Conservation (phyloP, 1,139 yeast species). For the Zygoascus sp. region DNA sequence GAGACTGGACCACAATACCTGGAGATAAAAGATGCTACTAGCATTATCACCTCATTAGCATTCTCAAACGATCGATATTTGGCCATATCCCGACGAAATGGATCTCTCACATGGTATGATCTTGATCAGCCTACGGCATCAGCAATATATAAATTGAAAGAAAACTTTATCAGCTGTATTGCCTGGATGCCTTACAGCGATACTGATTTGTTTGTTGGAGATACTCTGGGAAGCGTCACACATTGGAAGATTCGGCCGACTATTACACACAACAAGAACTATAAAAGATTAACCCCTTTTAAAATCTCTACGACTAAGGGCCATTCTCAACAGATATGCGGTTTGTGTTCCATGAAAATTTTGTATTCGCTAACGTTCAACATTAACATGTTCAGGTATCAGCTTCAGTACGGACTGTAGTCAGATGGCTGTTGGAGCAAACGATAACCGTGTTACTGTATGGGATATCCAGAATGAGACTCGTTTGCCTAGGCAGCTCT, state of each 20-base stretch:
- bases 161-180: constrained; percentile 52
- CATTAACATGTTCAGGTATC: constrained; percentile 31
- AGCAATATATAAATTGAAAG: constrained; percentile 28
- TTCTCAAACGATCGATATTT: constrained; percentile 48
- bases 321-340: constrained; percentile 32
- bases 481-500: constrained; percentile 20
- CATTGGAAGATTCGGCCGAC: constrained; percentile 36
- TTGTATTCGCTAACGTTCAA: background rate
- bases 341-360: constrained; percentile 15
- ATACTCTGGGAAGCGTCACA: constrained; percentile 59
- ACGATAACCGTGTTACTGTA: constrained; percentile 32
- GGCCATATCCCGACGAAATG: constrained; percentile 56
- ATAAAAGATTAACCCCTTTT: constrained; percentile 7
- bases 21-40: constrained; percentile 20
- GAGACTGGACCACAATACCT: constrained; percentile 40
- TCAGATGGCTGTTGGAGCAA: constrained; percentile 34
- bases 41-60: constrained; percentile 53
- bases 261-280: constrained; percentile 13
- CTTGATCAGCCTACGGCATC: constrained; percentile 11
- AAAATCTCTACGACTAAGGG: constrained; percentile 15
- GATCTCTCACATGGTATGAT: constrained; percentile 44
- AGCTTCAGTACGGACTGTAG: constrained; percentile 25
- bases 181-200: constrained; percentile 53
- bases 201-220: constrained; percentile 55
- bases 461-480: constrained; percentile 21